Conservation (phyloP, 768 basidiomycete genomes). For the Tricholoma furcatifolium region DNA sequence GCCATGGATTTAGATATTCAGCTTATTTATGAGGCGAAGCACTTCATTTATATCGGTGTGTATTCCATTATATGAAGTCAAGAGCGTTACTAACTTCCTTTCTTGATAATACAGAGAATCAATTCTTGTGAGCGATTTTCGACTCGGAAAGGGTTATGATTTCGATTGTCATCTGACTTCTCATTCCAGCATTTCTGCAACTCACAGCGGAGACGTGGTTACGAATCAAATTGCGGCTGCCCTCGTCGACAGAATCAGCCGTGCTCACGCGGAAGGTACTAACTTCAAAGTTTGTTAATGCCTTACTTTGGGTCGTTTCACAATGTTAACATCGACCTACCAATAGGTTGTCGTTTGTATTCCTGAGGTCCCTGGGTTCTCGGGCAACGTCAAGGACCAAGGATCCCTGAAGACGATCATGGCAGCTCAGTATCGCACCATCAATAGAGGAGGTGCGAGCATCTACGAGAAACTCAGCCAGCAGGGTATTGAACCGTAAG, state of each 20-base stretch:
- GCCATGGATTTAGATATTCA: slow-evolving; percentile 52
- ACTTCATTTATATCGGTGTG: slow-evolving; percentile 91
- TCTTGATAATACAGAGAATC: slow-evolving; percentile 54
- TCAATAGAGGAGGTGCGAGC: slow-evolving; percentile 85
- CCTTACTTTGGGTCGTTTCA: background rate
- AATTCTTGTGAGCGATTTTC: slow-evolving; percentile 75
- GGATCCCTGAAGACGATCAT: slow-evolving; percentile 74
- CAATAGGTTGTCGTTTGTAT: slow-evolving; percentile 79
- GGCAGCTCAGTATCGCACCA: slow-evolving; percentile 85
- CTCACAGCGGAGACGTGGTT: slow-evolving; percentile 60
- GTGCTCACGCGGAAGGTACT: slow-evolving; percentile 63
- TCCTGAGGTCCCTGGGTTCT: slow-evolving; percentile 90
- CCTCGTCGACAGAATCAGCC: slow-evolving; percentile 79
- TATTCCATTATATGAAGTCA: background rate
- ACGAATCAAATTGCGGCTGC: slow-evolving; percentile 84
- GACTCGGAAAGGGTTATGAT: background rate
- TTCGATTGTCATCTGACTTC: background rate
- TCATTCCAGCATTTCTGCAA: slow-evolving; percentile 68
- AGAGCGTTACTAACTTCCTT: slow-evolving; percentile 12
- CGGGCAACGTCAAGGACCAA: slow-evolving; percentile 73
- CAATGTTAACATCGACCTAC: background rate
- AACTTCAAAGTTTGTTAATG: slow-evolving; percentile 68
- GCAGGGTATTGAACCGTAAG: slow-evolving; percentile 79
- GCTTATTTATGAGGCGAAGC: slow-evolving; percentile 79
- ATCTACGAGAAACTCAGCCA: slow-evolving; percentile 82